Percentiles rank a stretch among this genome's conserved stretches.
Conservation (phyloP, 768 basidiomycete species). For the Rhizopogon rudus region DNA sequence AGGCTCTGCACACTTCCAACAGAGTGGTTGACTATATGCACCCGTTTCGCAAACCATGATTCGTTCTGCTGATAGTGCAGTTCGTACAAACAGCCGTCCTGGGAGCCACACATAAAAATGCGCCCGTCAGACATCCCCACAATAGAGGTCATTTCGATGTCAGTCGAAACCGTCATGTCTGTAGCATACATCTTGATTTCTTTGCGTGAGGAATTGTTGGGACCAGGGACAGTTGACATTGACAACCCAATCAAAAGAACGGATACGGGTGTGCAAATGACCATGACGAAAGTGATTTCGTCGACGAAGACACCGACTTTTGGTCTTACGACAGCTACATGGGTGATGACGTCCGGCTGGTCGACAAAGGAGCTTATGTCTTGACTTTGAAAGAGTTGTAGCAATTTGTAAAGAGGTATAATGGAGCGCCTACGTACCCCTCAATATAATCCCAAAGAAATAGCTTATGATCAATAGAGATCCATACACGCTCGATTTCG, state of each 20-base stretch:
- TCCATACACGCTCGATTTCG: conserved; percentile 93
- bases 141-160: conserved; percentile 84
- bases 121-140: conserved; percentile 75
- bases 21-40: conserved; percentile 85
- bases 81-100: conserved; percentile 89
- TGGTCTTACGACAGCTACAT: conserved; percentile 85
- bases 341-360: conserved; percentile 83
- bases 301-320: conserved; percentile 88
- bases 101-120: conserved; percentile 85
- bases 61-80: conserved; percentile 87
- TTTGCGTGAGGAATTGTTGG: conserved; percentile 40
- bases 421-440: conserved; percentile 51
- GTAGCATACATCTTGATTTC: conserved; percentile 90
- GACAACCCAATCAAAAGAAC: conserved; percentile 84
- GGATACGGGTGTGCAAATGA: conserved; percentile 84
- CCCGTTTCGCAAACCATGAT: conserved; percentile 87
- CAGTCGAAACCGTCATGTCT: conserved; percentile 72
- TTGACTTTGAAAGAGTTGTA: conserved; percentile 42
- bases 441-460: conserved; percentile 97
- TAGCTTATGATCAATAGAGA: conserved; percentile 89
- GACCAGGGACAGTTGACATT: conserved; percentile 34
- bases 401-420: background rate
- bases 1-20: conserved; percentile 74
- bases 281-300: conserved; percentile 82
- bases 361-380: conserved; percentile 91